Conservation (phyloP, 2,329 filamentous ascomycete genomes). For the Ramularia collo-cygni region DNA sequence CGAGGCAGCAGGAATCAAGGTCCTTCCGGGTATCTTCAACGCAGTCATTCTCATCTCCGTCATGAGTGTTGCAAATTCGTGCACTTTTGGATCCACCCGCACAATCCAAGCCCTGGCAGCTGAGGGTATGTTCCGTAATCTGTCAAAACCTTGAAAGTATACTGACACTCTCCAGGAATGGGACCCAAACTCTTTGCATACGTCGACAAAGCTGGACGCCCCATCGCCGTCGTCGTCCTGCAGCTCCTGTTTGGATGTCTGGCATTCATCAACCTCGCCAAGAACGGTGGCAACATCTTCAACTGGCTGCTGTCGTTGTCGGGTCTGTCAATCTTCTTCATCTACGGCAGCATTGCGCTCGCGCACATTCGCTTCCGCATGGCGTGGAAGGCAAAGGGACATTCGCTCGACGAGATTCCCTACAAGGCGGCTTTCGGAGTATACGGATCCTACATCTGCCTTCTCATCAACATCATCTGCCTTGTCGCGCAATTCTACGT, state of each 20-base stretch:
- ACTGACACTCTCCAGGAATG: conserved; percentile 46
- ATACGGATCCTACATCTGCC: conserved; percentile 35
- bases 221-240: conserved; percentile 62
- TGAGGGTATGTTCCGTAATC: conserved; percentile 30
- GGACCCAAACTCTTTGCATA: conserved; percentile 72
- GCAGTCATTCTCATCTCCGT: conserved; percentile 63
- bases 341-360: conserved; percentile 75
- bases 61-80: conserved; percentile 51
- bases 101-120: conserved; percentile 44
- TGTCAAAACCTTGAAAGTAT: neutral
- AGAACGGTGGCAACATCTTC: conserved; percentile 58
- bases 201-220: conserved; percentile 76
- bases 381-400: conserved; percentile 51
- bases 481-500: conserved; percentile 39
- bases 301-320: conserved; percentile 71
- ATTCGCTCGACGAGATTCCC: conserved; percentile 38
- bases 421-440: conserved; percentile 38
- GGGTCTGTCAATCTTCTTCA: conserved; percentile 66
- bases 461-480: conserved; percentile 34
- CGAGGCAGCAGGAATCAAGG: conserved; percentile 58
- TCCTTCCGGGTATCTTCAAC: conserved; percentile 67
- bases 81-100: conserved; percentile 51
- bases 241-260: conserved; percentile 64
- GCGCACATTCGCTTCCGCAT: conserved; percentile 82
- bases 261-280: conserved; percentile 60